Percentiles rank a stretch among this genome's conserved stretches.
Evolutionary conservation across 306 rosid species (phyloP).

Genomic region (Geum urbanum): DNA sequence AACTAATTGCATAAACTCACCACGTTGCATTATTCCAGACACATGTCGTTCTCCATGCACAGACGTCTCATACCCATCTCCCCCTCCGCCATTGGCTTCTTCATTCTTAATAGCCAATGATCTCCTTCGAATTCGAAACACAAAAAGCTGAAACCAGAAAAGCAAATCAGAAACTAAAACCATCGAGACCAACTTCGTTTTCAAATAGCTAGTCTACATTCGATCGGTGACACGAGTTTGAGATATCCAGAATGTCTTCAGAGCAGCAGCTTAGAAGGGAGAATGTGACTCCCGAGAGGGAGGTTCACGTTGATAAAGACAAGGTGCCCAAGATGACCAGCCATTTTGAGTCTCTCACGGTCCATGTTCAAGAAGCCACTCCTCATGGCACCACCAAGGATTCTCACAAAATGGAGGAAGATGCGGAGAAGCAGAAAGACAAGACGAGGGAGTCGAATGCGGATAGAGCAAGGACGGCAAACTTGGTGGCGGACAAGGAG

Average conservation of each 20-base stretch:
- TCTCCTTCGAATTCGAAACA: not conserved
- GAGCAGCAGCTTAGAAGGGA: constrained; percentile 50
- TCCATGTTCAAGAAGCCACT: constrained; percentile 14
- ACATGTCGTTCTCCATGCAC: constrained; percentile 48
- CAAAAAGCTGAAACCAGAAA: not conserved
- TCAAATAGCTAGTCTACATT: not conserved
- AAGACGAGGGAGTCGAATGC: constrained; percentile 17
- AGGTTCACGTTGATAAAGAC: constrained; percentile 34
- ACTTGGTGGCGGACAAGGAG: constrained; percentile 22
- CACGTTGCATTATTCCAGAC: constrained; percentile 42
- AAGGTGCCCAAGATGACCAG: constrained; percentile 50
- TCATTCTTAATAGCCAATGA: constrained; percentile 10
- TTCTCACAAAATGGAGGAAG: not conserved
- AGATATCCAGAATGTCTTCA: constrained; percentile 44
- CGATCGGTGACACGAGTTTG: not conserved
- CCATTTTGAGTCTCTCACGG: constrained; percentile 53
- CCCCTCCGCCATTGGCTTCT: constrained; percentile 30
- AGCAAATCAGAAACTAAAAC: not conserved
- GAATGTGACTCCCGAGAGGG: constrained; percentile 37
- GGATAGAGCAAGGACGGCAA: constrained; percentile 22
- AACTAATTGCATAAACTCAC: constrained; percentile 24
- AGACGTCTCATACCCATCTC: constrained; percentile 28
- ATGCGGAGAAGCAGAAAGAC: constrained; percentile 11
- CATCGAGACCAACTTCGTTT: not conserved
- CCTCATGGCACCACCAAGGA: not conserved